Percentiles rank a stretch among this genome's conserved stretches.
phyloP scores from a whole-genome alignment of 257 asterid species.

The Echium plantagineum region DNA sequence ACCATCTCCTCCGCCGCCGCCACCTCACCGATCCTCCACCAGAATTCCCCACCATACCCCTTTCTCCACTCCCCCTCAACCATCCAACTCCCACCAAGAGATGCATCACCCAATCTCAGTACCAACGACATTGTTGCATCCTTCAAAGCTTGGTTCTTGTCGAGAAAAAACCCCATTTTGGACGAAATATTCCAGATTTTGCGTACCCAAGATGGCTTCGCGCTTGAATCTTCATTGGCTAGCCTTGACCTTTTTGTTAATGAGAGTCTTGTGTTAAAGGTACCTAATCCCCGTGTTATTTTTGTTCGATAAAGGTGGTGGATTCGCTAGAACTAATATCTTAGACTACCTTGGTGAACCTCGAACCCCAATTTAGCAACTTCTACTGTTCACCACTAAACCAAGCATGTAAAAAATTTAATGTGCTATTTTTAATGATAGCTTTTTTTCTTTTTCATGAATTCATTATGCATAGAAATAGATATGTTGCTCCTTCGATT shows the following conservation, averaged over 20 bases:
- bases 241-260: constrained; percentile 39
- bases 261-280: constrained; percentile 41
- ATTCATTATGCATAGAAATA: too few relatives aligned
- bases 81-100: background rate
- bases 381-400: too few relatives aligned
- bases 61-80: background rate
- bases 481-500: too few relatives aligned
- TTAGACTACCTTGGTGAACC: too few relatives aligned
- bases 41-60: background rate
- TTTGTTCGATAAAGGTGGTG: too few relatives aligned
- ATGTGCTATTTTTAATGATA: too few relatives aligned
- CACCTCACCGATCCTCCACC: background rate
- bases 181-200: constrained; percentile 50
- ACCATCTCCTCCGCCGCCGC: background rate
- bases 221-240: constrained; percentile 33
- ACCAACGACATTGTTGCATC: constrained; percentile 21
- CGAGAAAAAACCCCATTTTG: constrained; percentile 35
- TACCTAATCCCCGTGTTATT: too few relatives aligned
- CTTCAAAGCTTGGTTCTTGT: constrained; percentile 63
- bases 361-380: too few relatives aligned
- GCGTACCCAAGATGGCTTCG: constrained; percentile 33
- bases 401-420: too few relatives aligned
- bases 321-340: too few relatives aligned
- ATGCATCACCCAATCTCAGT: background rate
- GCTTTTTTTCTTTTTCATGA: too few relatives aligned